These are phyloP conservation scores for Albizia julibrissin DNA, from an alignment of 306 rosid species.

Conservation along the genomic window DNA sequence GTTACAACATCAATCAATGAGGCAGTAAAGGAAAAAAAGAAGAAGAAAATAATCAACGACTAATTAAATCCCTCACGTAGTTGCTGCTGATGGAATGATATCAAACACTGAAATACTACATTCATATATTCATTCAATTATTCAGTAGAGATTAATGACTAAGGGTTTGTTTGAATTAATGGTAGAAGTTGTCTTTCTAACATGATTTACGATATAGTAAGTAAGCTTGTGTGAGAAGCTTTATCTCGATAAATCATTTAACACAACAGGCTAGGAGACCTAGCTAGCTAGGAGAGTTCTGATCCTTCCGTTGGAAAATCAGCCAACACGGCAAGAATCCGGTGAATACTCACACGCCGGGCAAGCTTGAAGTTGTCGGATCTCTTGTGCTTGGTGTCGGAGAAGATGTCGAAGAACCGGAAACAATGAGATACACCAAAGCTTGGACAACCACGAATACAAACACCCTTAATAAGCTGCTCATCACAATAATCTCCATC, in stretches of 20 bases:
- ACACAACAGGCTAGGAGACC: no score
- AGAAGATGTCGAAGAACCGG: slow-evolving; percentile 57
- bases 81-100: no score
- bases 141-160: not conserved
- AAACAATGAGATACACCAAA: slow-evolving; percentile 58
- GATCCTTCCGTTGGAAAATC: slow-evolving; percentile 54
- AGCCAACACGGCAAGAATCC: slow-evolving; percentile 43
- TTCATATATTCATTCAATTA: no score
- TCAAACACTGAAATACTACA: no score
- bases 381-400: slow-evolving; percentile 10
- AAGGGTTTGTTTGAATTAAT: no score
- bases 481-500: slow-evolving; percentile 15
- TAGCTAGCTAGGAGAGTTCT: no score
- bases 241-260: no score
- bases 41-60: no score
- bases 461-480: slow-evolving; percentile 33
- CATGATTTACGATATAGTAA: no score
- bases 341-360: slow-evolving; percentile 48
- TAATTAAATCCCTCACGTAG: no score
- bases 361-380: slow-evolving; percentile 47
- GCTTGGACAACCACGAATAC: slow-evolving; percentile 48
- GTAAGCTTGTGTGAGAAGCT: no score
- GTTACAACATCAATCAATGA: not conserved
- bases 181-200: no score
- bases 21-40: not conserved